phyloP scores from a whole-genome alignment of 139 green algal species.

The Tetraselmis chui region DNA sequence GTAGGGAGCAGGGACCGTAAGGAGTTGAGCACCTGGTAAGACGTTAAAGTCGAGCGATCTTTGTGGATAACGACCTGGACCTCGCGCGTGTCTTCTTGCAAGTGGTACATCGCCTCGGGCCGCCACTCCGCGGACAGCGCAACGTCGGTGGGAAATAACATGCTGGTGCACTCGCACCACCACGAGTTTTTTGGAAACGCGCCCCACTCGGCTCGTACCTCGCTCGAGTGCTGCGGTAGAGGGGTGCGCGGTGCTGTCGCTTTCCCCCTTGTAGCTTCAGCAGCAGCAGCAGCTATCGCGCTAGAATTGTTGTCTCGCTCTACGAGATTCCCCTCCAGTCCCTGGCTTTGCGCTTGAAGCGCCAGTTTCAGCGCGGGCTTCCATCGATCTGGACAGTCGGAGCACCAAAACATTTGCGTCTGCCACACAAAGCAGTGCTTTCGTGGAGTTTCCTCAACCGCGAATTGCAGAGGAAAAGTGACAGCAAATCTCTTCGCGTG shows the following conservation, averaged over 20 bases:
- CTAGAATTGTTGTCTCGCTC: too few relatives aligned
- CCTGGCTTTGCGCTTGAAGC: neutral
- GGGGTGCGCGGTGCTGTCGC: neutral
- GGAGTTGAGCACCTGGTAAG: neutral
- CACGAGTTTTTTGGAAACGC: neutral
- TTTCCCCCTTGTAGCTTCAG: too few relatives aligned
- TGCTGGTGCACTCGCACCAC: neutral
- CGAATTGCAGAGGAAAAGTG: slow-evolving; percentile 48
- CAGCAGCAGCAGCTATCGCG: too few relatives aligned
- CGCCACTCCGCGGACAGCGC: neutral
- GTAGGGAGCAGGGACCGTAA: neutral
- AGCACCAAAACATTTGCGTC: slow-evolving; percentile 31
- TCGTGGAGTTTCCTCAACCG: neutral
- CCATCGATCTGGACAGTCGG: slow-evolving; percentile 26
- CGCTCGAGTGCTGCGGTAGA: neutral
- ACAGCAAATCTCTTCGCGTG: slow-evolving; percentile 44
- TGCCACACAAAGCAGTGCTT: slow-evolving; percentile 44
- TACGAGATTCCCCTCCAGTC: too few relatives aligned
- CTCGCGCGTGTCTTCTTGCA: neutral
- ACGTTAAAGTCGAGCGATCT: neutral
- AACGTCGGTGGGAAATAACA: neutral
- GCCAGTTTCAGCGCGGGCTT: slow-evolving; percentile 11
- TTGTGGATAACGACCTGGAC: neutral
- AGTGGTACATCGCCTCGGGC: neutral
- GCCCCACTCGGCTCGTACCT: neutral